Base-by-base conservation (phyloP, 2,329 filamentous ascomycete genomes). In the Fusarium xylarioides region DNA sequence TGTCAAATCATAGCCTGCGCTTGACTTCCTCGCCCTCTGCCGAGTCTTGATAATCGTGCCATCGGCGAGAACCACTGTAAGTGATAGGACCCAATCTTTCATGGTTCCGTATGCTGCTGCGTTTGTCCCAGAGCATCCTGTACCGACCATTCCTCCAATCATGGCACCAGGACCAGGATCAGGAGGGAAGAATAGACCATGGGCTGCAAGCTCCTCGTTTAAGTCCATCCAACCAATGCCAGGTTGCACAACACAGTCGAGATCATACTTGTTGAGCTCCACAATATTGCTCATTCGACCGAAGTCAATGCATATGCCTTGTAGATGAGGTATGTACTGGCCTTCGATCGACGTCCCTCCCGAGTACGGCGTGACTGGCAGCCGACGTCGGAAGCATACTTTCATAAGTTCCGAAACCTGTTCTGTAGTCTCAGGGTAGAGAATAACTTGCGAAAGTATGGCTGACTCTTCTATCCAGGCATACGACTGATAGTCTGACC, bases 181-280 rank as follows among this genome's bases (percentile, higher is more conserved):
- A 8, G 97, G 91, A 2, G 95, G 95, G 79, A 97, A 97, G 83
- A 97, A 97, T 0, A 98, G 88, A 0, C 93, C 93, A 4, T 89
- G 89, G 76, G 92, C 90, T 43, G 90, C 86, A 38, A 91, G 80
- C 76, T 89, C 83, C 70, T 92, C 90, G 76, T 98, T 98, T 60
- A 98, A 83, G 49, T 93, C 90, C 88, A 97, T 95, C 95, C 95
- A 98, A 15, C 92, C 91, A 11, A 97, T 91, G 4, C 93, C 93
- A 5, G 95, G 95, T 80, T 98, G 95, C 3, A 97, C 94, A 4
- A 97, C 93, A 44, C 97, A 88, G 76, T 98, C 95, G 92, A 97
- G 93, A 79, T 97, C 95, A 7, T 93, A 91, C 74, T 92, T 91
- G 79, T 97, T 92, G 59, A 97, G 86, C 54, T 91, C 86, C 32